These are phyloP conservation scores for Ophiostoma australiae DNA, from an alignment of 2,329 filamentous ascomycete genomes.

Conservation along the genomic window DNA sequence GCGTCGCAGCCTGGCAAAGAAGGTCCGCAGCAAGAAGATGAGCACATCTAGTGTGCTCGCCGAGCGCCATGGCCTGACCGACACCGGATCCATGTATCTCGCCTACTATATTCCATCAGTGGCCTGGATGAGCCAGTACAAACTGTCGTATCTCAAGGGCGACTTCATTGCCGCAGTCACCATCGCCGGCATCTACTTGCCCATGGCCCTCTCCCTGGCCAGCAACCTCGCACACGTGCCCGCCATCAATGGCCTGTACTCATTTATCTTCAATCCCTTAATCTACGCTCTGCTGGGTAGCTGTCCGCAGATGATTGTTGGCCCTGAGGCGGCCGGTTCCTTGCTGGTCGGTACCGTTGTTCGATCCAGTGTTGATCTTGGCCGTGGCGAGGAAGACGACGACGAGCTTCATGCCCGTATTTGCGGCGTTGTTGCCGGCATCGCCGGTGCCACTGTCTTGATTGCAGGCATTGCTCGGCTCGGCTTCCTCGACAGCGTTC, in stretches of 20 bases:
- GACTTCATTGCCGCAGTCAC: conserved; percentile 86
- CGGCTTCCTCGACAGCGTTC: conserved; percentile 89
- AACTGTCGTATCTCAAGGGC: conserved; percentile 72
- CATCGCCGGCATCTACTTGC: conserved; percentile 98
- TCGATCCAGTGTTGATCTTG: conserved; percentile 66
- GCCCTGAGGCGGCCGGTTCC: conserved; percentile 89
- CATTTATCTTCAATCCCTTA: conserved; percentile 87
- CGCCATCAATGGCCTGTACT: conserved; percentile 88
- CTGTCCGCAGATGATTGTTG: conserved; percentile 88
- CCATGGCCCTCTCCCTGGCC: conserved; percentile 91
- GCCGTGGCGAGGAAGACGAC: conserved; percentile 60
- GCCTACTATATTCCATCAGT: conserved; percentile 90
- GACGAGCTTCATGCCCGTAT: conserved; percentile 69
- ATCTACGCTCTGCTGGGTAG: conserved; percentile 89
- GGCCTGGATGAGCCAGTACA: conserved; percentile 87
- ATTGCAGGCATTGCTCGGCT: conserved; percentile 77
- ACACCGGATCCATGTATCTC: conserved; percentile 74
- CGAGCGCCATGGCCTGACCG: conserved; percentile 66
- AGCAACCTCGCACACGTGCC: conserved; percentile 89
- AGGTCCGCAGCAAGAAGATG: conserved; percentile 52
- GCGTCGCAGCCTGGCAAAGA: conserved; percentile 44
- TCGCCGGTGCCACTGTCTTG: conserved; percentile 85
- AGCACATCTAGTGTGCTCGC: conserved; percentile 68
- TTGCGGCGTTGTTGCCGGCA: conserved; percentile 79
- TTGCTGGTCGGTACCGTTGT: conserved; percentile 85